Conservation (phyloP, 1,284 basidiomycete species). For the Irpex sp. region DNA sequence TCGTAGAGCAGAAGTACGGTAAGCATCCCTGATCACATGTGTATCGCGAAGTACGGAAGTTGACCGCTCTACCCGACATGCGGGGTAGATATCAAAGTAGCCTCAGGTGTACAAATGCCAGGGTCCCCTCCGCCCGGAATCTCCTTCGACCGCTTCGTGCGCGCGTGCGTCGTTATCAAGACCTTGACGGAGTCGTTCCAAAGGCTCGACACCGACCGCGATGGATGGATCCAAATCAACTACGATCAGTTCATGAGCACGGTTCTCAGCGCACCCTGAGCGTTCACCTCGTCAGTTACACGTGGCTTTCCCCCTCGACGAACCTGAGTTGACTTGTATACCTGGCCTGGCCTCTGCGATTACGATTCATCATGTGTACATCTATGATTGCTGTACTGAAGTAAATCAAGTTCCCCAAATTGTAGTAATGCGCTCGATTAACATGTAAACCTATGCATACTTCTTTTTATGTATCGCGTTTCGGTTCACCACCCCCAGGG, state of each 20-base stretch:
- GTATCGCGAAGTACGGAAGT: neutral
- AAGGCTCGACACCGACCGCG: slow-evolving; percentile 58
- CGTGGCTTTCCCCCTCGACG: neutral
- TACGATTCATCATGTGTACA: neutral
- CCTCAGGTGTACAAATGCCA: slow-evolving; percentile 31
- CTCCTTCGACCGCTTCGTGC: slow-evolving; percentile 79
- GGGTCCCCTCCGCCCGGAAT: slow-evolving; percentile 49
- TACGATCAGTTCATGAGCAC: slow-evolving; percentile 78
- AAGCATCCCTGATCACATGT: slow-evolving; percentile 19
- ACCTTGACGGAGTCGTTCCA: slow-evolving; percentile 67
- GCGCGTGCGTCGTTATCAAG: slow-evolving; percentile 78
- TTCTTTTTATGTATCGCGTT: neutral
- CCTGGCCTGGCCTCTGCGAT: neutral
- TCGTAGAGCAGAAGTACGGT: slow-evolving; percentile 71
- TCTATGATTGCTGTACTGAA: neutral
- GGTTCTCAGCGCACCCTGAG: slow-evolving; percentile 65
- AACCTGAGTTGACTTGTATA: neutral
- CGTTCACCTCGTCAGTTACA: neutral
- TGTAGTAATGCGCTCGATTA: neutral
- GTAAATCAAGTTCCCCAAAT: neutral
- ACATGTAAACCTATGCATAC: neutral
- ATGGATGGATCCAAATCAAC: slow-evolving; percentile 74
- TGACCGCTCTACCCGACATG: slow-evolving; percentile 19
- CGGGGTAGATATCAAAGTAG: slow-evolving; percentile 51
- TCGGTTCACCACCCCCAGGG: neutral